Conservation (phyloP, 208 protist genomes). For the Leishmania tropica region DNA sequence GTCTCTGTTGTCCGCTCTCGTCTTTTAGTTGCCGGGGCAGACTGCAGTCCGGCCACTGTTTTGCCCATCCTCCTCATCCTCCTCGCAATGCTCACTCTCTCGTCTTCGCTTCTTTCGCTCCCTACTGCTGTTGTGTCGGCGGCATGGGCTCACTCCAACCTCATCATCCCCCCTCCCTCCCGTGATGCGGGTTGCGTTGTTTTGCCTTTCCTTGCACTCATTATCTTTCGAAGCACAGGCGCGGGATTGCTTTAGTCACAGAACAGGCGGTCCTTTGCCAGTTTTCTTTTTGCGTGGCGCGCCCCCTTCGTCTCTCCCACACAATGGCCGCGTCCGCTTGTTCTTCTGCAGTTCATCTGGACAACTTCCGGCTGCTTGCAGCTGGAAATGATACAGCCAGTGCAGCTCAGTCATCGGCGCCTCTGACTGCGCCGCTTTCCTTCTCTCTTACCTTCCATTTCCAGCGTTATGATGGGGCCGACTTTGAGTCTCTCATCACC, state of each 20-base stretch:
- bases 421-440: constrained; percentile 6
- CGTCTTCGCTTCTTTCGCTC: background rate
- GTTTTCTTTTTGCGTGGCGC: background rate
- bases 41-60: background rate
- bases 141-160: background rate
- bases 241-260: background rate
- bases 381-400: background rate
- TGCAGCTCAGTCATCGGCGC: background rate
- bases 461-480: background rate
- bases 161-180: background rate
- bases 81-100: background rate
- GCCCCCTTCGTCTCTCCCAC: background rate
- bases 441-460: constrained; percentile 1
- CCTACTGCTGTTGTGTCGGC: background rate
- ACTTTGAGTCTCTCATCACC: background rate
- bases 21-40: background rate
- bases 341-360: background rate
- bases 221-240: background rate
- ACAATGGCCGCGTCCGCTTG: background rate
- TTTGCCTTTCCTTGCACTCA: background rate
- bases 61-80: background rate
- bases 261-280: background rate
- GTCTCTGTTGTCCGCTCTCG: background rate
- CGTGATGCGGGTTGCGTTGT: background rate
- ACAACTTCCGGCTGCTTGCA: background rate